phyloP scores from a whole-genome alignment of 306 rosid genomes.

The Trifolium repens region DNA sequence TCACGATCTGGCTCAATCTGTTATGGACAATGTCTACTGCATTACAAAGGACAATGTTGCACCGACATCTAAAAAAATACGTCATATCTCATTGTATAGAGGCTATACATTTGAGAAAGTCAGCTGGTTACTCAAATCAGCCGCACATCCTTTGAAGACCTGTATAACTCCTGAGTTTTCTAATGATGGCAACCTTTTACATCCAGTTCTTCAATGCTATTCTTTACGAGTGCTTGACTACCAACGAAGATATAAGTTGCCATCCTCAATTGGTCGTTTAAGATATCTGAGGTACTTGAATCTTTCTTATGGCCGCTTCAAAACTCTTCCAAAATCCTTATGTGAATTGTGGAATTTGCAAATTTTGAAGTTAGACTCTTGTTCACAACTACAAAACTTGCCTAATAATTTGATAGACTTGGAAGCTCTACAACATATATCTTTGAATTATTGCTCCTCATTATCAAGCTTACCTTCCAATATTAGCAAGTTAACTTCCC shows the following conservation, averaged over 20 bases:
- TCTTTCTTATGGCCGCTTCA: not conserved
- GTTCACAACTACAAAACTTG: not conserved
- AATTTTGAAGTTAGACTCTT: not conserved
- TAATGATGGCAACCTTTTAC: too few relatives aligned
- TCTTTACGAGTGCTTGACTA: not conserved
- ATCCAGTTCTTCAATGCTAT: too few relatives aligned
- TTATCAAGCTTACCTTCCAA: not conserved
- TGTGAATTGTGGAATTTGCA: not conserved
- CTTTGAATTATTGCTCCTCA: not conserved
- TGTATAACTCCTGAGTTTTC: too few relatives aligned
- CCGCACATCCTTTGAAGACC: not conserved
- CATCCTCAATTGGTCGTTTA: not conserved
- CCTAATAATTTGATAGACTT: not conserved
- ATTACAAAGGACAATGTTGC: not conserved
- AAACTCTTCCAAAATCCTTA: not conserved
- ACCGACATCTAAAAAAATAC: too few relatives aligned
- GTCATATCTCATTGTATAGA: not conserved
- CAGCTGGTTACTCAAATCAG: not conserved
- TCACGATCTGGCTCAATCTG: not conserved
- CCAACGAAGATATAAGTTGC: rapidly evolving
- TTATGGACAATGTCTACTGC: not conserved
- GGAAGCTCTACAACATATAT: not conserved
- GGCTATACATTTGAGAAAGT: not conserved
- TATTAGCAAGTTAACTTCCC: not conserved
- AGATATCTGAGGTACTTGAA: not conserved